Evolutionary conservation across 148 eudicot genomes (phyloP).

Genomic region (Simmondsia chinensis): DNA sequence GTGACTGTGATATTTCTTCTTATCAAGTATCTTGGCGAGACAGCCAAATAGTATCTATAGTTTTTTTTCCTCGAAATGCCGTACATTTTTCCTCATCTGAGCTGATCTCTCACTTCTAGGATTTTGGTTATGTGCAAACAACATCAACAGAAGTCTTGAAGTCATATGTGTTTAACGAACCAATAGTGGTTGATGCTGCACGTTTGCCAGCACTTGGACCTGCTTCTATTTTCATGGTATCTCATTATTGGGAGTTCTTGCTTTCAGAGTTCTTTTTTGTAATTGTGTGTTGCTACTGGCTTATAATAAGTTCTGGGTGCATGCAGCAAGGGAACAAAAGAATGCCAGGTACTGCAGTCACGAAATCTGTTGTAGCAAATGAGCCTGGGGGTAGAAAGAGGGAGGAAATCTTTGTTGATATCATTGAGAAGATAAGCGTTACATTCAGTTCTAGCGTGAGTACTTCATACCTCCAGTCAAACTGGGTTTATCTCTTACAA

Average conservation of each 20-base stretch:
- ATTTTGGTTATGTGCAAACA: constrained; percentile 96
- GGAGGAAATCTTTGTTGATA: constrained; percentile 97
- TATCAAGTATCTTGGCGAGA: too few species aligned
- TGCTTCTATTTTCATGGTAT: constrained; percentile 89
- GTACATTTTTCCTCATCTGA: constrained; percentile 1
- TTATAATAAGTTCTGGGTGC: constrained; percentile 10
- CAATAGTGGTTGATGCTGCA: constrained; percentile 83
- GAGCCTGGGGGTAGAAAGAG: constrained; percentile 93
- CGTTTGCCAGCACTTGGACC: constrained; percentile 78
- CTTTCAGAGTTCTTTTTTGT: too few species aligned
- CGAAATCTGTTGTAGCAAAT: constrained; percentile 93
- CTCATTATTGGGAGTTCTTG: too few species aligned
- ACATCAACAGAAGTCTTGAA: constrained; percentile 92
- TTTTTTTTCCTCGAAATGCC: constrained; percentile 3
- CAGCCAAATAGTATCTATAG: too few species aligned
- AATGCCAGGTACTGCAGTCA: constrained; percentile 98
- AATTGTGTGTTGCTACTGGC: constrained; percentile 10
- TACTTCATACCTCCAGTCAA: constrained; percentile 12
- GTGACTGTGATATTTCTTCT: too few species aligned
- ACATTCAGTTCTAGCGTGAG: constrained; percentile 97
- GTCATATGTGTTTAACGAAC: constrained; percentile 87
- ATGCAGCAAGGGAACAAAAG: constrained; percentile 90
- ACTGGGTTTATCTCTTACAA: neutral
- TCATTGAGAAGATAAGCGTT: constrained; percentile 93
- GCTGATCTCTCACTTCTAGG: constrained; percentile 25